phyloP scores from a whole-genome alignment of 1,139 yeast genomes.

The Petasospora rhodanensis region DNA sequence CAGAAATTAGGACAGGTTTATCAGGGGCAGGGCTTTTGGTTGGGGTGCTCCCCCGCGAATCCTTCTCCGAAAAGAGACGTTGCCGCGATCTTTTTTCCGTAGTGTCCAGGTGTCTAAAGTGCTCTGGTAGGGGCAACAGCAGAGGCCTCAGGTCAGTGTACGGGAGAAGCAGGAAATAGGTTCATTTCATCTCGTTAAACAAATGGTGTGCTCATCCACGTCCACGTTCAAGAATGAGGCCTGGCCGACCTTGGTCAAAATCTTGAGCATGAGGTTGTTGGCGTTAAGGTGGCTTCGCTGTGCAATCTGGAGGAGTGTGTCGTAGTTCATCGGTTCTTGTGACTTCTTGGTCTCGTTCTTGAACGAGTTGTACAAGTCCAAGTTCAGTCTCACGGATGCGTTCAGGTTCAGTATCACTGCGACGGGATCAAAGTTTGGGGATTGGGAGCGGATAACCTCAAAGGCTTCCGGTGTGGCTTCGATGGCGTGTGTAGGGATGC shows the following conservation, averaged over 20 bases:
- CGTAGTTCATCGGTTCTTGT: conserved; percentile 7
- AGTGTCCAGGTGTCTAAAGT: too few species aligned
- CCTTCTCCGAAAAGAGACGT: too few species aligned
- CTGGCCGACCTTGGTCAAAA: conserved; percentile 8
- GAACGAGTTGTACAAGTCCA: conserved; percentile 5
- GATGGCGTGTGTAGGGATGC: conserved; percentile 13
- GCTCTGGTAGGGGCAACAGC: too few species aligned
- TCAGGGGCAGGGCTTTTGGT: too few species aligned
- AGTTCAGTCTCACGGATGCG: conserved; percentile 5
- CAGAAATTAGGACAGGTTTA: too few species aligned
- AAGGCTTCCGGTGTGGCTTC: conserved; percentile 7
- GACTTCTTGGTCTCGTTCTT: neutral
- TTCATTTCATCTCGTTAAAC: too few species aligned
- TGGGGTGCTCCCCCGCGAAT: too few species aligned
- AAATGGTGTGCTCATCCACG: too few species aligned
- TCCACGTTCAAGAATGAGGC: conserved; percentile 7
- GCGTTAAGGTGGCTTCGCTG: conserved; percentile 4
- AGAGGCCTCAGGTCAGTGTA: too few species aligned
- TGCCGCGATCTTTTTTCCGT: too few species aligned
- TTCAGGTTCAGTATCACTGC: conserved; percentile 10
- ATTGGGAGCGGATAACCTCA: conserved; percentile 4
- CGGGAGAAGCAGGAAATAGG: too few species aligned
- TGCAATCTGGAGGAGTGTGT: conserved; percentile 8
- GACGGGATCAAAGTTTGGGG: conserved; percentile 5
- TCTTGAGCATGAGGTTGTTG: conserved; percentile 1